Evolutionary conservation across 805 yeast species (phyloP).

Genomic region (Kuraishia borneana): DNA sequence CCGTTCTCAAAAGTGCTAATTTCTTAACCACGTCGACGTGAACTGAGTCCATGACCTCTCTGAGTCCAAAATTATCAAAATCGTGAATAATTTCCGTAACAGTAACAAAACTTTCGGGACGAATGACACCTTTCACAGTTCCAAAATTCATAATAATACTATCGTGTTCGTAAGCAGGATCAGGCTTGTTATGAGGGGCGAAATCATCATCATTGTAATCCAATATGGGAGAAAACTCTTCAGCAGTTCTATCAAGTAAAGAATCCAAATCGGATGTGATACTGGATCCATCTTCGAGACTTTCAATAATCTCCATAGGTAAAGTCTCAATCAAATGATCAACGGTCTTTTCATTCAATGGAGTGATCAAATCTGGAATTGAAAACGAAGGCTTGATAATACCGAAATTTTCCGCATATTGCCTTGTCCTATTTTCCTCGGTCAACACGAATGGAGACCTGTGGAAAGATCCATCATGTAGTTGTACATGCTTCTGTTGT

Average conservation of each 20-base stretch:
- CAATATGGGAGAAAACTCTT: conserved; percentile 12
- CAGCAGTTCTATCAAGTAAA: conserved; percentile 1
- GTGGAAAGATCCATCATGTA: conserved; percentile 78
- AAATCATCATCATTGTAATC: conserved; percentile 21
- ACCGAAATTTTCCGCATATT: conserved; percentile 38
- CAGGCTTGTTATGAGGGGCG: conserved; percentile 1
- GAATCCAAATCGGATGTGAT: conserved; percentile 1
- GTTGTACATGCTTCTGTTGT: conserved; percentile 56
- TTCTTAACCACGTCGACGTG: conserved; percentile 47
- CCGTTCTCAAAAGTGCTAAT: conserved; percentile 13
- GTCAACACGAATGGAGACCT: conserved; percentile 64
- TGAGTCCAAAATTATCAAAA: conserved; percentile 28
- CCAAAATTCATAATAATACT: conserved; percentile 46
- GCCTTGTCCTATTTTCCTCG: conserved; percentile 18
- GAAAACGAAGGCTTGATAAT: conserved; percentile 49
- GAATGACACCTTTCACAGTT: conserved; percentile 30
- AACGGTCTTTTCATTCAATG: conserved; percentile 38
- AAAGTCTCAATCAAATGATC: conserved; percentile 27
- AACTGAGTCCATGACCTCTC: conserved; percentile 47
- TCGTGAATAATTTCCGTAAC: conserved; percentile 21
- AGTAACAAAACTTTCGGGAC: conserved; percentile 23
- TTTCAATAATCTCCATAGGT: conserved; percentile 10
- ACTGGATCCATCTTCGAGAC: background rate
- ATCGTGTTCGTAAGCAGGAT: conserved; percentile 35
- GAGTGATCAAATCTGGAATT: conserved; percentile 52